A percentile compares a stretch with the other conserved stretches of the same genome.
These are phyloP conservation scores for Porpolomopsis calyptriformis DNA, from an alignment of 768 basidiomycete genomes.

Conservation along the genomic window DNA sequence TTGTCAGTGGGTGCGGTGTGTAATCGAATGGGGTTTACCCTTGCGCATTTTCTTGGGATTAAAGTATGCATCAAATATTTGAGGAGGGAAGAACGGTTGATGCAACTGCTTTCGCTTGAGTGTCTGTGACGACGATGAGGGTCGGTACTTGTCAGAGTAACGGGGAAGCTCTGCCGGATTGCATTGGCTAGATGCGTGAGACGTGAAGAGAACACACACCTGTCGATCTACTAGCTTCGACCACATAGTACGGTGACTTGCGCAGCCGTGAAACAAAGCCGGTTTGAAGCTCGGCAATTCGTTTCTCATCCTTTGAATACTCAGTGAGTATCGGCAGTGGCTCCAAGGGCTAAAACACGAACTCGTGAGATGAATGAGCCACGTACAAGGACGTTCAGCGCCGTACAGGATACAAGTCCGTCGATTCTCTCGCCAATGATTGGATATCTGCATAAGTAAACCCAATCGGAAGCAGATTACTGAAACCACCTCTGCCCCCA, in stretches of 20 bases:
- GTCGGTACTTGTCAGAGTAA: conserved; percentile 78
- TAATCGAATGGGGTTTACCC: conserved; percentile 21
- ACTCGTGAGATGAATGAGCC: conserved; percentile 13
- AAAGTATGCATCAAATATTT: conserved; percentile 71
- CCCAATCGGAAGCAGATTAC: conserved; percentile 61
- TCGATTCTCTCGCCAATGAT: conserved; percentile 62
- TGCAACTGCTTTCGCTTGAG: conserved; percentile 64
- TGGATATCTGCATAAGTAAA: conserved; percentile 74
- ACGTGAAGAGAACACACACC: conserved; percentile 22
- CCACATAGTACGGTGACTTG: conserved; percentile 64
- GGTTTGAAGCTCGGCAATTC: conserved; percentile 54
- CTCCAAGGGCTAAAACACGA: conserved; percentile 43
- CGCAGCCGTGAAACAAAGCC: conserved; percentile 56
- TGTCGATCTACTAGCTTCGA: conserved; percentile 57
- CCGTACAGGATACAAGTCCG: conserved; percentile 74
- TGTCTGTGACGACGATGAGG: conserved; percentile 45
- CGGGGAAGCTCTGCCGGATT: conserved; percentile 51
- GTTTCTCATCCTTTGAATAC: conserved; percentile 52
- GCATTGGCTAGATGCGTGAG: conserved; percentile 15
- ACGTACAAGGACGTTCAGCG: conserved; percentile 12
- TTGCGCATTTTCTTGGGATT: conserved; percentile 61
- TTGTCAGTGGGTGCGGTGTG: neutral
- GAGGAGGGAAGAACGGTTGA: conserved; percentile 65
- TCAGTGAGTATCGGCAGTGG: conserved; percentile 58
- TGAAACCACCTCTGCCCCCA: conserved; percentile 54